Evolutionary conservation across 2,329 filamentous ascomycete genomes (phyloP).

Genomic region (Penicillium sp.): DNA sequence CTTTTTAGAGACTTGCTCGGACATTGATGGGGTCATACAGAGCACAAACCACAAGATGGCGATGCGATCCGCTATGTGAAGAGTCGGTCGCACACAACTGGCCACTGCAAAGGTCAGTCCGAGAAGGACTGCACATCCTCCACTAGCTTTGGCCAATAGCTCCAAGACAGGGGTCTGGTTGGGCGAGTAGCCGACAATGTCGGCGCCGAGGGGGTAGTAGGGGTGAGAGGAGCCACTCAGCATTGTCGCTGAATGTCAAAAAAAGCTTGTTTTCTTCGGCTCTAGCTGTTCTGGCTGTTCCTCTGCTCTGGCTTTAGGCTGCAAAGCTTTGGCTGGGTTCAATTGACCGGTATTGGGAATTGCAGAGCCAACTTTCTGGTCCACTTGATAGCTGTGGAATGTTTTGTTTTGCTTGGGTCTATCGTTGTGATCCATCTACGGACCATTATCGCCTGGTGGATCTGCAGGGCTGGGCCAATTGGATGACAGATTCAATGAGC

Average conservation of each 20-base stretch:
- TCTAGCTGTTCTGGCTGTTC: background rate
- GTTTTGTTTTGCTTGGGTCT: background rate
- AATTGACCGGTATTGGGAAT: background rate
- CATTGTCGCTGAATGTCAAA: constrained; percentile 1
- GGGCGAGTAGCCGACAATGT: constrained; percentile 63
- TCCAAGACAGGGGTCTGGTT: constrained; percentile 63
- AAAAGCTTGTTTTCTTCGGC: constrained; percentile 9
- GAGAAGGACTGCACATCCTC: constrained; percentile 59
- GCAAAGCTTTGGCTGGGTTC: background rate
- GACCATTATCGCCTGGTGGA: constrained; percentile 7
- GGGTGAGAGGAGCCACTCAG: constrained; percentile 52
- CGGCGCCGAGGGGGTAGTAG: constrained; percentile 68
- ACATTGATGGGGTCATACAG: constrained; percentile 49
- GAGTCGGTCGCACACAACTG: constrained; percentile 52
- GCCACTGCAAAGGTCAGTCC: constrained; percentile 55
- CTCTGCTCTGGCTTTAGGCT: background rate
- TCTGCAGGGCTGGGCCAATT: constrained; percentile 8
- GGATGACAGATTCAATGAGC: background rate
- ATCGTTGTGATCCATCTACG: background rate
- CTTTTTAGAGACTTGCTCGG: background rate
- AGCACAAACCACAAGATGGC: constrained; percentile 75
- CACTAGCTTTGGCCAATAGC: constrained; percentile 62
- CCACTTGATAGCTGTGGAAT: background rate
- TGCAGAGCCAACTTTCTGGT: background rate
- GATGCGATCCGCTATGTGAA: constrained; percentile 57